These are phyloP conservation scores for Dictyostelium brefeldianum DNA, from an alignment of 78 protist genomes.

Conservation along the genomic window DNA sequence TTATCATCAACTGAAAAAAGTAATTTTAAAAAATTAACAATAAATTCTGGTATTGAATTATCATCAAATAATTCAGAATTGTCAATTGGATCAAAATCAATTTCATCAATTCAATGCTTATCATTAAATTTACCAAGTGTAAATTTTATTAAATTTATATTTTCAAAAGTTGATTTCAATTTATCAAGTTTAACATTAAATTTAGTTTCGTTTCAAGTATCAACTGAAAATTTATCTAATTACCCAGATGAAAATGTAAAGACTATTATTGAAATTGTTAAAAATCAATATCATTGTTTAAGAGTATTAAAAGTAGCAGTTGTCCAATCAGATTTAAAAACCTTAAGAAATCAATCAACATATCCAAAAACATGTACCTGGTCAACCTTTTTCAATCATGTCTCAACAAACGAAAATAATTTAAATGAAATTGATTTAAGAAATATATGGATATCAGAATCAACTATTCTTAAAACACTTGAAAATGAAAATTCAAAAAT, in stretches of 20 bases:
- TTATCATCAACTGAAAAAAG: not conserved
- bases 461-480: not conserved
- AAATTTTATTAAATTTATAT: not conserved
- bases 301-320: not conserved
- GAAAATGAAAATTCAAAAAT: not conserved
- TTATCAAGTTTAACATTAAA: not conserved
- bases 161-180: not conserved
- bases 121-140: not conserved
- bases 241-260: not conserved
- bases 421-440: not conserved
- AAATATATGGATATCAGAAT: slow-evolving; percentile 11
- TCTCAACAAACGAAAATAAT: not conserved
- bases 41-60: not conserved
- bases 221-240: not conserved
- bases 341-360: not conserved
- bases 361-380: not conserved
- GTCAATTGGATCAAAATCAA: not conserved
- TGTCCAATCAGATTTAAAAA: not conserved
- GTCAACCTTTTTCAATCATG: not conserved
- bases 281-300: not conserved
- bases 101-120: not conserved
- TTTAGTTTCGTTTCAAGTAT: not conserved
- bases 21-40: not conserved
- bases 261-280: not conserved
- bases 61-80: not conserved